Base-by-base conservation (phyloP, 768 basidiomycete genomes). In the Lentinula sp. region DNA sequence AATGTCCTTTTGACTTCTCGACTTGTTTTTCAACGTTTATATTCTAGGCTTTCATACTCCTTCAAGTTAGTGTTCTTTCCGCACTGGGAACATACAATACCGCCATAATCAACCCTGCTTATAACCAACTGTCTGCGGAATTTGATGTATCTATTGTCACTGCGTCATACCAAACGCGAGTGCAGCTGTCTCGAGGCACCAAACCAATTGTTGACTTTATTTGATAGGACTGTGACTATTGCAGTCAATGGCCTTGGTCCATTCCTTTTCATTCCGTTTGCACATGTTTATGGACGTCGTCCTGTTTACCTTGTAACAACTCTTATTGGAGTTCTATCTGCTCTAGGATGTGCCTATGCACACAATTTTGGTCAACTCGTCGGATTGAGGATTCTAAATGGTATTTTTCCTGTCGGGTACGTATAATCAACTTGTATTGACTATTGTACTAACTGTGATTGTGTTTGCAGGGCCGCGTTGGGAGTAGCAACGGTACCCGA, bases 371-470 rank as follows among this genome's bases (percentile, higher is more conserved):
- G 57, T 39, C 57, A 58, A 21, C 57, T 58, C 31, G 34, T 58
- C 10, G 57, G 42, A n/a, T 21, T 49, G 15, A 40, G 57, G 8
- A 28, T 58, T 10, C 21, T 58, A 10, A 58, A 58, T 18, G 57
- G 57, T 13, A 58, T 58, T n/a, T 58, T 58, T 21, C 57, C 57
- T 34, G 57, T 58, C n/a, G 57, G 28, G 57, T 54, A 40, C 32
- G n/a, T 54, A 39, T 18, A 3, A 15, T 15, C 15, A 28, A 16
- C 16, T 11, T 18, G 10, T 8, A 23, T 21, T 18, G 9, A 11
- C 35, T 39, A 13, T 35, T 5, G 10, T 16, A 13, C 32, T 23
- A 16, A 34, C 11, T 5, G 16, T 23, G 35, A 13, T 53, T 34
- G 2, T 37, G 35, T 5, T 39, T 37, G 11, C 6, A 54, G 53